Base-by-base conservation (phyloP, 2,329 filamentous ascomycete genomes). In the Neopestalotiopsis sp. region DNA sequence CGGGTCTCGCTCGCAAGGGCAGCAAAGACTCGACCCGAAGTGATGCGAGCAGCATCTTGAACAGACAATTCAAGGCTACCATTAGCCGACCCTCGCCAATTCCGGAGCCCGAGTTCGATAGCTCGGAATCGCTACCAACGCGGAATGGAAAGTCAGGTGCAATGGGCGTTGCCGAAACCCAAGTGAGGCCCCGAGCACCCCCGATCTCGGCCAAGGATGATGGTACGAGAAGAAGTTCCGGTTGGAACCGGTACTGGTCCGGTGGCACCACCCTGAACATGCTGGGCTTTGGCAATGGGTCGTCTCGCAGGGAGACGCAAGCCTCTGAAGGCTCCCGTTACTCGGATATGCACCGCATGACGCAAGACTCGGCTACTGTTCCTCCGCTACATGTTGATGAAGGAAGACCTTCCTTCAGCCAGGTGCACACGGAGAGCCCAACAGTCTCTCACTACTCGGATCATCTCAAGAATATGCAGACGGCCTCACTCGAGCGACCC, bases 231-330 rank as follows among this genome's bases (percentile, higher is more conserved):
- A 85, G 89, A 75, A 93, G 90, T 74, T 93, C 91, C 3, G 91
- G 91, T 62, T 94, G 92, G 92, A 93, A 93, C 78, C 84, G 89
- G 66, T 94, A 94, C 80, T 94, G 92, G 88, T 92, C 91, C 14
- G 91, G 91, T 65, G 92, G 91, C 66, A 92, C 91, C 72, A 87
- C 90, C 7, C 81, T 91, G 68, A 91, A 91, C 74, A 87, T 91
- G 30, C 82, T 92, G 7, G 90, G 89, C 14, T 87, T 90, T 66
- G 88, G 87, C 14, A 80, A 77, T 64, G 80, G 79, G 67, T 77
- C 78, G 66, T 77, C 72, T 76, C 81, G 45, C 82, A 85, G 76
- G 79, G 86, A 71, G 42, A 91, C 88, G 0, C 81, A 84, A n/a
- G 82, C 77, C 24, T 90, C 86, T 3, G 88, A 89, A 64, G 87